Percentiles rank a stretch among this genome's conserved stretches.
Evolutionary conservation across 2,329 filamentous ascomycete genomes (phyloP).

Genomic region (Nigrospora oryzae): DNA sequence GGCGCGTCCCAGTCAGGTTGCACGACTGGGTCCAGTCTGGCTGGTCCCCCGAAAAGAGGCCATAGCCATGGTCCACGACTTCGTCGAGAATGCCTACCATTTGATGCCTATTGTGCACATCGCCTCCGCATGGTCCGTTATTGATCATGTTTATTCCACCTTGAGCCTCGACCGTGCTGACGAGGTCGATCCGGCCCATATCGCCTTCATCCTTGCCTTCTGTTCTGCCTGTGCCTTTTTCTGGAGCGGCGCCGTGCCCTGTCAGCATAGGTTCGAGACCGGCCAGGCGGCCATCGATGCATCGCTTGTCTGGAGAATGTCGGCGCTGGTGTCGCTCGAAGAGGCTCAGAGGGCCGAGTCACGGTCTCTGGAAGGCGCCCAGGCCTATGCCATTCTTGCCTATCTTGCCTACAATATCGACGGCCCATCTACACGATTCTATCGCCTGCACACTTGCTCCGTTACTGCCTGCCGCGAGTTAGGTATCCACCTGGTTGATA

Average conservation of each 20-base stretch:
- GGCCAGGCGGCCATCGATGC: constrained; percentile 9
- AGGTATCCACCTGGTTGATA: constrained; percentile 29
- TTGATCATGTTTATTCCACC: constrained; percentile 10
- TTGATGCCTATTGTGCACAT: constrained; percentile 17
- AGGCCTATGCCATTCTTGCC: constrained; percentile 27
- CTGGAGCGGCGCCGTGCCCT: constrained; percentile 6
- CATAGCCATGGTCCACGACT: constrained; percentile 16
- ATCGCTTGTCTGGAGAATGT: constrained; percentile 12
- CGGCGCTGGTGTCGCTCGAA: constrained; percentile 25
- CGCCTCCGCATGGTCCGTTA: constrained; percentile 8
- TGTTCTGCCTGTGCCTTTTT: constrained; percentile 20
- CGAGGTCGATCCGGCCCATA: constrained; percentile 8
- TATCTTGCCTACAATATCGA: constrained; percentile 29
- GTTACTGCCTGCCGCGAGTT: constrained; percentile 23
- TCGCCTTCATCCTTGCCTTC: constrained; percentile 17
- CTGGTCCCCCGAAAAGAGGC: constrained; percentile 15
- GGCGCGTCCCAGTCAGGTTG: too few relatives aligned
- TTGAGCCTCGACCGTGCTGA: too few relatives aligned
- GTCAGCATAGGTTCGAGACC: constrained; percentile 7
- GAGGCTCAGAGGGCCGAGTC: constrained; percentile 18
- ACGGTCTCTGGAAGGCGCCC: constrained; percentile 23
- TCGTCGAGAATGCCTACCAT: constrained; percentile 16
- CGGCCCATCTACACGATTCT: constrained; percentile 23
- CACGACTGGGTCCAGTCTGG: constrained; percentile 1
- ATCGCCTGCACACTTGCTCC: constrained; percentile 18